These are phyloP conservation scores for Eucalyptus sp. DNA, from an alignment of 345 rosid species.

Conservation along the genomic window DNA sequence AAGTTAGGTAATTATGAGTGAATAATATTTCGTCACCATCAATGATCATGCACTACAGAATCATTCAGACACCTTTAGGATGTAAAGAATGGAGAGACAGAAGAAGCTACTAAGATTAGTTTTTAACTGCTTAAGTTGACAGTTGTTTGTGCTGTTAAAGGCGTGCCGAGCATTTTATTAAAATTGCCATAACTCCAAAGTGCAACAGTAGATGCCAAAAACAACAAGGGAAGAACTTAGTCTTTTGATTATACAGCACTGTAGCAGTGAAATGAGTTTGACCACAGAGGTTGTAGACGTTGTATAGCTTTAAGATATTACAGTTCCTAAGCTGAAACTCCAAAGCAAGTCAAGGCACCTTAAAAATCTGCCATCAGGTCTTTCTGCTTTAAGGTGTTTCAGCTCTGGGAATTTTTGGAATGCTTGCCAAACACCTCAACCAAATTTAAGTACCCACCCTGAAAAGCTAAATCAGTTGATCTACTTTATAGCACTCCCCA, in stretches of 20 bases:
- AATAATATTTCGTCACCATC: background rate
- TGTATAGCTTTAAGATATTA: background rate
- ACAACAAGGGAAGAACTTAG: background rate
- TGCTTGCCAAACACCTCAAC: background rate
- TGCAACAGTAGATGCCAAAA: background rate
- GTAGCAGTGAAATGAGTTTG: background rate
- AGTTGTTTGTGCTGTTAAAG: background rate
- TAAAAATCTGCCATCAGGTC: background rate
- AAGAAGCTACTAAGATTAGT: background rate
- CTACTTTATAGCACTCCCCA: background rate
- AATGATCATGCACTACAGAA: background rate
- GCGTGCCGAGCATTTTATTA: background rate
- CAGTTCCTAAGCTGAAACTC: background rate
- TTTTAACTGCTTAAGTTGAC: background rate
- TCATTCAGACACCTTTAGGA: background rate
- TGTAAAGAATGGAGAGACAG: background rate
- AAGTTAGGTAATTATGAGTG: background rate
- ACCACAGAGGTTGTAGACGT: background rate
- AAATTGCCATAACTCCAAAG: background rate
- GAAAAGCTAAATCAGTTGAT: background rate
- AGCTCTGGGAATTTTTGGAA: background rate
- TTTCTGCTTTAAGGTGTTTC: background rate
- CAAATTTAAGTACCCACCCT: background rate
- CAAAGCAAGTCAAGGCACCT: background rate
- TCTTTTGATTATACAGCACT: background rate